Evolutionary conservation across 1,284 basidiomycete genomes (phyloP).

Genomic region (Fomitopsis betulina): DNA sequence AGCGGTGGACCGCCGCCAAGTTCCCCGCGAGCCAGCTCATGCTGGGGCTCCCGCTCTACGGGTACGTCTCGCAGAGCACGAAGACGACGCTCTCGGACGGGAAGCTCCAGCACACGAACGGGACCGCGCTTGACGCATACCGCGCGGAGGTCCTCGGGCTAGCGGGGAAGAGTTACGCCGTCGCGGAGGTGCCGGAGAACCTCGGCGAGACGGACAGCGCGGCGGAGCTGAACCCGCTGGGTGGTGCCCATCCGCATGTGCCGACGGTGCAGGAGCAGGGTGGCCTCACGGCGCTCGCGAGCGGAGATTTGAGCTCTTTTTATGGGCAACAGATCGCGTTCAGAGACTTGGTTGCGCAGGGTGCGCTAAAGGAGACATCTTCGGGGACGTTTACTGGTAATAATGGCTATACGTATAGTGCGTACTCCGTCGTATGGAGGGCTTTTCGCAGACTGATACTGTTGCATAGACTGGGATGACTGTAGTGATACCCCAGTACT

Average conservation of each 20-base stretch:
- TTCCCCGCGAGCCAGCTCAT: constrained; percentile 70
- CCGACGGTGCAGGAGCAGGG: not conserved
- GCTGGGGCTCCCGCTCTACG: constrained; percentile 70
- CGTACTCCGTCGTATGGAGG: constrained; percentile 8
- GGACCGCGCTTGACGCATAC: not conserved
- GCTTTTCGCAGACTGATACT: not conserved
- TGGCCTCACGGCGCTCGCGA: constrained; percentile 5
- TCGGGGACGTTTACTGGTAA: constrained; percentile 38
- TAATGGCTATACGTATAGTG: constrained; percentile 48
- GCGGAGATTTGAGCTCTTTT: constrained; percentile 25
- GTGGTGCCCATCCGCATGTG: constrained; percentile 29
- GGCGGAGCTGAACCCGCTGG: constrained; percentile 27
- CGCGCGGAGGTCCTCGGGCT: not conserved
- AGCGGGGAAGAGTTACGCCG: constrained; percentile 1
- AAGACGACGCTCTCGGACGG: constrained; percentile 31
- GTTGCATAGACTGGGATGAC: constrained; percentile 48
- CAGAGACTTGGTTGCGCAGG: constrained; percentile 49
- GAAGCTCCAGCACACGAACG: not conserved
- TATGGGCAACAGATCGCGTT: constrained; percentile 56
- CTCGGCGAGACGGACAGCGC: constrained; percentile 6
- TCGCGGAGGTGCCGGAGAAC: constrained; percentile 14
- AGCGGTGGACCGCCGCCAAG: constrained; percentile 64
- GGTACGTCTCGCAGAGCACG: constrained; percentile 46
- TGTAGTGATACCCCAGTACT: constrained; percentile 68
- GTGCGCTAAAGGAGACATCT: constrained; percentile 45